Base-by-base conservation (phyloP, 2,329 filamentous ascomycete species). In the Penicillium brasilianum region DNA sequence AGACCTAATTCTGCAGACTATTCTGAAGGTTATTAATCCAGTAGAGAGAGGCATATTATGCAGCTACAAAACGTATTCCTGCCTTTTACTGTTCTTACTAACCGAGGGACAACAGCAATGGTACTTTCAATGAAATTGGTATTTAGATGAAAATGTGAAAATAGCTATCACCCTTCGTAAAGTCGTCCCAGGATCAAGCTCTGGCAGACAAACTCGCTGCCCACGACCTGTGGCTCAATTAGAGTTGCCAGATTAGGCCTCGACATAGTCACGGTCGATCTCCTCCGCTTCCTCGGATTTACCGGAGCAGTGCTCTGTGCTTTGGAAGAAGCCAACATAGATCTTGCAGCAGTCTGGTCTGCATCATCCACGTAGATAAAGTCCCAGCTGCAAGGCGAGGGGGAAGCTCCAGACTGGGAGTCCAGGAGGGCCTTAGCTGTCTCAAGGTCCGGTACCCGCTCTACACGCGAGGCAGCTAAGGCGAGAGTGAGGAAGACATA, bases 181-280 rank as follows among this genome's bases (percentile, higher is more conserved):
- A 97, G 78, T 62, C 88, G 86, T 0, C 93, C 94, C 54, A 97
- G 76, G 65, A 99, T 97, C 61, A 98, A 80, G 75, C 93, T 97
- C 81, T 99, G 94, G 58, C 96, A 88, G 22, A 98, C 87, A 72
- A 94, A 87, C 77, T 98, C 94, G 74, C 96, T 90, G 58, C 88
- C 90, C 55, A 96, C 85, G 48, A 95, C 84, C n/a, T 64, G 84
- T 85, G 39, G 93, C 81, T 25, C 37, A 18, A 62, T 78, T 84
- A 68, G 82, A 72, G 76, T 64, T 39, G 71, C 74, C 54, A 72
- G 74, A 20, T 69, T 65, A n/a, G 67, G 69, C 34, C 67, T 65
- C 30, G 59, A 64, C 43, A 69, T 67, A 32, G 64, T 61, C 41
- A 58, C 34, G 16, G 63, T 59, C 4, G 70, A 74, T 66, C 78